These are phyloP conservation scores for Solanum piurae DNA, from an alignment of 257 asterid genomes.

Conservation along the genomic window DNA sequence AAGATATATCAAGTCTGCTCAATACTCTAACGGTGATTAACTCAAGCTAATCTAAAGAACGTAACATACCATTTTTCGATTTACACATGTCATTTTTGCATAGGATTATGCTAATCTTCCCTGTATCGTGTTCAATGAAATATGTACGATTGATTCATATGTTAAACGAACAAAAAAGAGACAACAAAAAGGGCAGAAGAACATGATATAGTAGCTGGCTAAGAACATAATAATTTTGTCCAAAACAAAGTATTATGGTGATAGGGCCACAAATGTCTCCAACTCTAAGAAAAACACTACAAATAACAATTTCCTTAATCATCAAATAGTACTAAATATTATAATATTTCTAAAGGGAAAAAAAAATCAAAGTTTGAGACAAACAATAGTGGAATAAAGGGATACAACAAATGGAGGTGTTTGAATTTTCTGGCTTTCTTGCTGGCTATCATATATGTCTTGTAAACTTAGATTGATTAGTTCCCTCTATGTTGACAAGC, in stretches of 20 bases:
- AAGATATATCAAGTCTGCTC: not conserved
- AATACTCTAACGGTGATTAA: too few species aligned
- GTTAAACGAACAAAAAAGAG: not conserved
- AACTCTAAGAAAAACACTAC: not conserved
- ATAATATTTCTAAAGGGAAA: not conserved
- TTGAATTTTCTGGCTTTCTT: not conserved
- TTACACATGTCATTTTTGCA: not conserved
- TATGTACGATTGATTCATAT: not conserved
- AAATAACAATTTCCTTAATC: not conserved
- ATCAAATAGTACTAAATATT: not conserved
- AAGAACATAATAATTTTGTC: not conserved
- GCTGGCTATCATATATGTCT: not conserved
- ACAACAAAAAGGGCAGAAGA: not conserved
- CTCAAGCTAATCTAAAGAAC: too few species aligned
- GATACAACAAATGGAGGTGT: not conserved
- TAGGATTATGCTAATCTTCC: not conserved
- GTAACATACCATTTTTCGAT: not conserved
- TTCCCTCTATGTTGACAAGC: not conserved
- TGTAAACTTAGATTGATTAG: not conserved
- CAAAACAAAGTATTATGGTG: not conserved
- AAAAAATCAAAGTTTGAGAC: not conserved
- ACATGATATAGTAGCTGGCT: not conserved
- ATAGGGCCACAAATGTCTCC: constrained; percentile 2
- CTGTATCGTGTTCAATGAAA: not conserved
- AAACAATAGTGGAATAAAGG: not conserved